Evolutionary conservation across 2,329 filamentous ascomycete genomes (phyloP), one percentile per base, ranked within the genome.

Genomic region (Aspergillus novoparasiticus): DNA sequence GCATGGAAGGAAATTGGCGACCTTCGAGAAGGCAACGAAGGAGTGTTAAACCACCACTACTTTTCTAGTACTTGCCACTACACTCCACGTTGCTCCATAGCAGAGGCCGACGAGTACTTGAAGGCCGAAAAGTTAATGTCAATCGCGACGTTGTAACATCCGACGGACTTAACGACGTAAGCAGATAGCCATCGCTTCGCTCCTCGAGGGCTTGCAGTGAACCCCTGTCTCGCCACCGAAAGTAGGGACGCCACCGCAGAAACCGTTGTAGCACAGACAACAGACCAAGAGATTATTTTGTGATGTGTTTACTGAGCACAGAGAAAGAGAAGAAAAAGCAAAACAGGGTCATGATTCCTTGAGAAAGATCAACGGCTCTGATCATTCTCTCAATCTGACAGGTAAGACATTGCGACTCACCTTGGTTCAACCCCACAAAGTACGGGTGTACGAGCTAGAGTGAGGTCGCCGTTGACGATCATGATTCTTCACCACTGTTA

Each of bases 211-310:
- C 41, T 41, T 56, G 60, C 56, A 34, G 23, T 36, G 34, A 57
- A 57, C 32, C 53, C 53, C 45, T 43, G 58, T 30, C 48, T 41
- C 59, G 55, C 51, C 59, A 34, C 32, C 32, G 4, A 34, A 34
- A 34, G 11, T 3, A 34, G 32, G 11, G 10, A 34, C 59, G 55
- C 51, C 59, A 61, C 55, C 62, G 59, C 61, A 62, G 64, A 71
- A 68, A 69, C 68, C 69, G 70, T 73, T 71, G 63, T 70, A 65
- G 71, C 72, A 73, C 71, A 71, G 72, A 72, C 72, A 39, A 51
- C 30, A 51, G 14, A 30, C 46, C 19, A 54, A 58, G 57, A 51
- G 55, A 57, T 58, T 60, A 14, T 9, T 26, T 50, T 50, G 43
- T 55, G 48, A 60, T 54, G 14, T 36, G 19, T 58, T 46, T 6